Evolutionary conservation across 139 green algal species (phyloP).

Genomic region (Astrephomene gubernaculifera): DNA sequence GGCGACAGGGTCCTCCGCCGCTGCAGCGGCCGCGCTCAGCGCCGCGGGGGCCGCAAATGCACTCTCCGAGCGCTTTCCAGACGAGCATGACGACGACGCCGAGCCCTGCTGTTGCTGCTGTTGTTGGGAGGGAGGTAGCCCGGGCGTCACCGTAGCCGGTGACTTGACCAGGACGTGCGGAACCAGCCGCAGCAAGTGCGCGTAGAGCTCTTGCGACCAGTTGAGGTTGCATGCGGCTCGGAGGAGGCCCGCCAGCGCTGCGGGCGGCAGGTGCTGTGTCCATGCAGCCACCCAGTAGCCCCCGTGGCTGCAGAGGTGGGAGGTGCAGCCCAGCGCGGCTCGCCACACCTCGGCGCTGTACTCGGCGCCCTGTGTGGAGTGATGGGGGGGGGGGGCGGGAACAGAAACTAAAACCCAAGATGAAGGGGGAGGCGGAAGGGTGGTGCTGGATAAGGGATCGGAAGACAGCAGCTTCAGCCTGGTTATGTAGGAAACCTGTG

Average conservation of each 20-base stretch:
- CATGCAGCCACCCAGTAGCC: conserved; percentile 63
- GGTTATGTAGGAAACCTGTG: too few relatives aligned
- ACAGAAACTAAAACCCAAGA: too few relatives aligned
- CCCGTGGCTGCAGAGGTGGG: conserved; percentile 65
- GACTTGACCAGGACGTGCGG: conserved; percentile 57
- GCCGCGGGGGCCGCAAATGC: not conserved
- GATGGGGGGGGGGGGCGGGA: too few relatives aligned
- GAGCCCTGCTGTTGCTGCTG: too few relatives aligned
- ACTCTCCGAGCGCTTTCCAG: not conserved
- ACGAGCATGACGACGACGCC: not conserved
- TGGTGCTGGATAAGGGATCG: too few relatives aligned
- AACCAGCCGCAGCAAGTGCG: conserved; percentile 54
- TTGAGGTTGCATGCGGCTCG: conserved; percentile 47
- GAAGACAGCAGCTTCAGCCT: too few relatives aligned
- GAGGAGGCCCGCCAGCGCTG: conserved; percentile 68
- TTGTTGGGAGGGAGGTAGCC: too few relatives aligned
- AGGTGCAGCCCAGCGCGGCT: conserved; percentile 71
- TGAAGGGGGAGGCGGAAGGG: too few relatives aligned
- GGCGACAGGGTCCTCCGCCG: not conserved
- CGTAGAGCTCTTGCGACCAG: conserved; percentile 54
- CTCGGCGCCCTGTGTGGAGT: conserved; percentile 57
- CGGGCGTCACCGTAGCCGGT: too few relatives aligned
- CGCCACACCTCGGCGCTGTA: conserved; percentile 68
- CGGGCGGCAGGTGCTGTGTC: conserved; percentile 60
- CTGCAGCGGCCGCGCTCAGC: not conserved